phyloP scores from a whole-genome alignment of 352 stramenopile species.

The Elongisporangium undulatum region DNA sequence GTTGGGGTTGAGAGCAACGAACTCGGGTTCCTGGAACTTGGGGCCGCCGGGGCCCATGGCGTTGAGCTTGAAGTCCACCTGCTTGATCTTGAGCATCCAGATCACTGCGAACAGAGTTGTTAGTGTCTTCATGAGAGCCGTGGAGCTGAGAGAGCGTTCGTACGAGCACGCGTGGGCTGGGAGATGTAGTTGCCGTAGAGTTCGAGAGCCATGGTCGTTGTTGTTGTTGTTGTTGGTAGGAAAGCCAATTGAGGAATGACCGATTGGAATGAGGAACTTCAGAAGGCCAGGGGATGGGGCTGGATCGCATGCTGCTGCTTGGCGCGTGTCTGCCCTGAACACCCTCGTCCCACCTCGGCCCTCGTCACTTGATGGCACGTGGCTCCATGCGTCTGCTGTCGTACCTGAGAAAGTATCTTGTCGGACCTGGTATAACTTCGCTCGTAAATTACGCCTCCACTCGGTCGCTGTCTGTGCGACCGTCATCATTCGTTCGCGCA shows the following conservation, averaged over 20 bases:
- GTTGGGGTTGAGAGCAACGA: slow-evolving; percentile 50
- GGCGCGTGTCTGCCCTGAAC: not conserved
- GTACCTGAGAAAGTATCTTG: not conserved
- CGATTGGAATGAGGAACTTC: not conserved
- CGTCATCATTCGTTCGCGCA: not conserved
- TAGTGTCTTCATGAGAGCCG: not conserved
- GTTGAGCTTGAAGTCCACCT: slow-evolving; percentile 24
- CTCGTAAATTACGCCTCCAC: not conserved
- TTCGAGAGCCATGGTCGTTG: slow-evolving; percentile 21
- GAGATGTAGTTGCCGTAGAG: slow-evolving; percentile 36
- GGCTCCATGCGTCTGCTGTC: not conserved
- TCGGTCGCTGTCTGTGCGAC: not conserved
- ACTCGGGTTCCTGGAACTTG: slow-evolving; percentile 29
- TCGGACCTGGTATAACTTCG: not conserved
- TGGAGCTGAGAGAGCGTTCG: not conserved
- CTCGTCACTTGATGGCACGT: not conserved
- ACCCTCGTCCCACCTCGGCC: not conserved
- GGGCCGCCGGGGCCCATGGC: slow-evolving; percentile 16
- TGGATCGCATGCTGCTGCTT: not conserved
- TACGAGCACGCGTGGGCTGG: slow-evolving; percentile 21
- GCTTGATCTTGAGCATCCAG: slow-evolving; percentile 36
- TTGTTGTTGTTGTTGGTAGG: not conserved
- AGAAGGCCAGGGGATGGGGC: not conserved
- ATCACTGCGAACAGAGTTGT: slow-evolving; percentile 8
- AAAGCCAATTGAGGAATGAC: slow-evolving; percentile 3